These are phyloP conservation scores for Coemansia sp. DNA, from an alignment of 192 early-diverging fungal species.

Conservation along the genomic window DNA sequence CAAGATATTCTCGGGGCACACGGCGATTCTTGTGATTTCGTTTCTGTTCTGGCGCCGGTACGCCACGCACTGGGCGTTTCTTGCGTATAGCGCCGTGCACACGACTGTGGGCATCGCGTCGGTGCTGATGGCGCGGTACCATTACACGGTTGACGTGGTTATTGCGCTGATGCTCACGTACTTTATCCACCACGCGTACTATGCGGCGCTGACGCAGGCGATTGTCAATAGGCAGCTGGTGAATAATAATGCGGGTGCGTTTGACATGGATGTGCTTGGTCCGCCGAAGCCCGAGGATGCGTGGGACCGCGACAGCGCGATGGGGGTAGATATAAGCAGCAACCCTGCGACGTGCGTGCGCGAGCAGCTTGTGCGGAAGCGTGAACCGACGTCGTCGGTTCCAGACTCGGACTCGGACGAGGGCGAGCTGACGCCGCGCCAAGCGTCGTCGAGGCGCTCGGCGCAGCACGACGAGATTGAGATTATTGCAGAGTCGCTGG, in stretches of 20 bases:
- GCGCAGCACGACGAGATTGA: constrained; percentile 24
- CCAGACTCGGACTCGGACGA: not conserved
- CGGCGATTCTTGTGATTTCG: constrained; percentile 55
- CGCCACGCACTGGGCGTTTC: constrained; percentile 46
- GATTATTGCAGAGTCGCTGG: constrained; percentile 8
- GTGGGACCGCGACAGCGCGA: constrained; percentile 36
- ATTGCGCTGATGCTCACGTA: constrained; percentile 58
- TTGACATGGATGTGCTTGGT: constrained; percentile 21
- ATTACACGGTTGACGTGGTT: constrained; percentile 64
- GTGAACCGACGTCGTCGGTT: constrained; percentile 1
- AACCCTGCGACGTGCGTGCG: no score
- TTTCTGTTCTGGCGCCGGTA: constrained; percentile 58
- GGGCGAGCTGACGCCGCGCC: not conserved
- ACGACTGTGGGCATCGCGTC: constrained; percentile 44
- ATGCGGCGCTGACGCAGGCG: constrained; percentile 19
- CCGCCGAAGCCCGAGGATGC: constrained; percentile 12
- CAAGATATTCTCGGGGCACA: constrained; percentile 67
- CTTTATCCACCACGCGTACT: constrained; percentile 57
- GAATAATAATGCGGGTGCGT: no score
- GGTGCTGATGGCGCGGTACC: constrained; percentile 57
- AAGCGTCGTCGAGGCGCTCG: no score
- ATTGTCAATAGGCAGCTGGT: not conserved
- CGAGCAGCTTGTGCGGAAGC: not conserved
- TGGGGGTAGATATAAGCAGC: constrained; percentile 24
- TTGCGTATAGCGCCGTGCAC: constrained; percentile 43